Evolutionary conservation across 106 monocot genomes (phyloP), one percentile per base, ranked within the genome.

Genomic region (Platanthera zijinensis): DNA sequence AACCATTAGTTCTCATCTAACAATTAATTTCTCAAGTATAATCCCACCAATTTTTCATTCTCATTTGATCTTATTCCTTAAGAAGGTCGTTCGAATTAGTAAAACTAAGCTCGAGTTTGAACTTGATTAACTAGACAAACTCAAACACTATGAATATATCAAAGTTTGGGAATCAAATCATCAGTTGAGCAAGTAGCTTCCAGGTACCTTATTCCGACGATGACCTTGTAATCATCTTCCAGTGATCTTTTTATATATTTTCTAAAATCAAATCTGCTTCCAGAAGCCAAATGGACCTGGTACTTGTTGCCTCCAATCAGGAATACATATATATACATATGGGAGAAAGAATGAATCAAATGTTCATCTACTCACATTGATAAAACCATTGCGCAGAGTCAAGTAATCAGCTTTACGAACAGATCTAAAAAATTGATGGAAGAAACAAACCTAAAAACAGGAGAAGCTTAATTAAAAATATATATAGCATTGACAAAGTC

Each of bases 221-320:
- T 83, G 67, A 90, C 83, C 78, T 90, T 83, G 83, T 82, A 89
- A 49, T 89, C 89, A 21, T 84, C 84, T 75, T 89, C 89, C 9
- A 89, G 77, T 8, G 86, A 87, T 49, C 83, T 76, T 72, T 81
- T 81, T 73, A 90, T 90, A 78, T 90, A 90, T 54, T 90, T 80
- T 79, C 82, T 85, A 69, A 90, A 90, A 74, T 87, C 74, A 71
- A 90, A 90, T 51, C 79, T 83, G 76, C 87, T 90, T 61, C 84
- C 82, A 7, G 85, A 84, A 56, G 87, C 83, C 71, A 90, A 79
- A 68, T 90, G 90, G 39, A 81, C 84, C 90, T 87, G 74, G 74
- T 73, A 22, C 61, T 62, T 46, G 22, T 18, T 51, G 48, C 50
- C 15, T 8, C 15, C 68, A 51, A 73, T 50, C 7, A 59, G 61